These are phyloP conservation scores for Colletotrichum sp. DNA, from an alignment of 2,329 filamentous ascomycete species.

Conservation along the genomic window DNA sequence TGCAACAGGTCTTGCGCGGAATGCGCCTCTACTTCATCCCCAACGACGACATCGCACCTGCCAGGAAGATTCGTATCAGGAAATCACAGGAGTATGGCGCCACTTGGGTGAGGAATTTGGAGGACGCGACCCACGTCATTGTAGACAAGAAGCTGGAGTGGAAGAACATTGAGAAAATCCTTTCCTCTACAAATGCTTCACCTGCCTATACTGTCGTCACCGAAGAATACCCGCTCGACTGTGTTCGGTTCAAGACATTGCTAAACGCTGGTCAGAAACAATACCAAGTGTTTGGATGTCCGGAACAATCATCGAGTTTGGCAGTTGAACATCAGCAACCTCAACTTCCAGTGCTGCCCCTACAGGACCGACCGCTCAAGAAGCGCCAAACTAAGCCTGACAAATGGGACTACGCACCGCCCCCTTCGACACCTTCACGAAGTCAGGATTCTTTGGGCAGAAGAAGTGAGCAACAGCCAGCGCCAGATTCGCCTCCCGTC, in stretches of 20 bases:
- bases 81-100: slow-evolving; percentile 80
- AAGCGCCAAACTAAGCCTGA: slow-evolving; percentile 39
- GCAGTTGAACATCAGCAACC: slow-evolving; percentile 20
- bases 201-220: slow-evolving; percentile 61
- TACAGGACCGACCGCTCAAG: slow-evolving; percentile 50
- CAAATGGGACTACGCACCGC: slow-evolving; percentile 42
- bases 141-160: slow-evolving; percentile 74
- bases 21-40: slow-evolving; percentile 81
- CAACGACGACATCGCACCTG: slow-evolving; percentile 73
- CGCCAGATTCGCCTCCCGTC: not conserved
- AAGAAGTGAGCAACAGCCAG: not conserved
- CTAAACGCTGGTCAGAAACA: slow-evolving; percentile 63
- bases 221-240: slow-evolving; percentile 73
- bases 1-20: slow-evolving; percentile 62
- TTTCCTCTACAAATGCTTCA: slow-evolving; percentile 43
- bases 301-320: slow-evolving; percentile 23
- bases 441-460: slow-evolving; percentile 36
- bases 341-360: not conserved
- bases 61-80: slow-evolving; percentile 73
- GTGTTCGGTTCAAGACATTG: slow-evolving; percentile 62
- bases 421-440: slow-evolving; percentile 40
- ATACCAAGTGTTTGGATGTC: slow-evolving; percentile 63
- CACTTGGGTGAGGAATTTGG: slow-evolving; percentile 66
- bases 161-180: slow-evolving; percentile 62
- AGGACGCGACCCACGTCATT: slow-evolving; percentile 76